Evolutionary conservation across 2,329 filamentous ascomycete species (phyloP).

Genomic region (Pseudogymnoascus sp.): DNA sequence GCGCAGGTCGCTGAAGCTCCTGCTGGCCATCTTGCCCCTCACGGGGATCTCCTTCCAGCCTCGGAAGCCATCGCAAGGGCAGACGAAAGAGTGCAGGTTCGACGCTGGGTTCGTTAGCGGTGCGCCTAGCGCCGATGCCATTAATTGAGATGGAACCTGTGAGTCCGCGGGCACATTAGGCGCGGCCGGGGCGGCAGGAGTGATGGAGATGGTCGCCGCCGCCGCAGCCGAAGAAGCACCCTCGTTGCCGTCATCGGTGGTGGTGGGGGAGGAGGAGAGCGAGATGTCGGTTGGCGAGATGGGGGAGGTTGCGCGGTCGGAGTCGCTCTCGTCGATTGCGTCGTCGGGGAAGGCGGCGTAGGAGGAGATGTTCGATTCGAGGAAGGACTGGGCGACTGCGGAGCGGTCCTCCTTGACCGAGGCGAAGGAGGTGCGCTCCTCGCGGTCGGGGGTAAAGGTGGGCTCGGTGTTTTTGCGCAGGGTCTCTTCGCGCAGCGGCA

Average conservation of each 20-base stretch:
- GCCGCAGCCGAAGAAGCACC: background rate
- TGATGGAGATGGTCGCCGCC: constrained; percentile 25
- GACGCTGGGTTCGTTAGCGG: constrained; percentile 39
- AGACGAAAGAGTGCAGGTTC: constrained; percentile 50
- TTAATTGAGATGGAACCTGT: background rate
- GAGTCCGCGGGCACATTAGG: background rate
- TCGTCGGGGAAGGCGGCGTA: constrained; percentile 44
- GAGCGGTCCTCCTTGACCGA: constrained; percentile 24
- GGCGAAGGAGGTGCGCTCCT: constrained; percentile 26
- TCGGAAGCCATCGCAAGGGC: constrained; percentile 47
- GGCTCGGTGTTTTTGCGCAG: background rate
- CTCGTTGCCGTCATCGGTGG: constrained; percentile 7
- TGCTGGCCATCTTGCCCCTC: constrained; percentile 49
- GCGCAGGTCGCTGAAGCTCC: constrained; percentile 52
- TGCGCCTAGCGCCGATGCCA: constrained; percentile 8
- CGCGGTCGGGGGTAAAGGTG: constrained; percentile 17
- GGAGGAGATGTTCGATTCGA: constrained; percentile 52
- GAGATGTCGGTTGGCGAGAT: constrained; percentile 27
- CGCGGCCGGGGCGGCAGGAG: constrained; percentile 33
- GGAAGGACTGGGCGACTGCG: constrained; percentile 50
- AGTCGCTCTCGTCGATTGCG: constrained; percentile 39
- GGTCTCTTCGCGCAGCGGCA: background rate
- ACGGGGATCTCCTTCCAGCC: constrained; percentile 57
- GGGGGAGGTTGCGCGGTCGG: background rate
- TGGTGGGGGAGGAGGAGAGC: constrained; percentile 25